Base-by-base conservation (phyloP, 768 basidiomycete species). In the Termitomyces sp. region DNA sequence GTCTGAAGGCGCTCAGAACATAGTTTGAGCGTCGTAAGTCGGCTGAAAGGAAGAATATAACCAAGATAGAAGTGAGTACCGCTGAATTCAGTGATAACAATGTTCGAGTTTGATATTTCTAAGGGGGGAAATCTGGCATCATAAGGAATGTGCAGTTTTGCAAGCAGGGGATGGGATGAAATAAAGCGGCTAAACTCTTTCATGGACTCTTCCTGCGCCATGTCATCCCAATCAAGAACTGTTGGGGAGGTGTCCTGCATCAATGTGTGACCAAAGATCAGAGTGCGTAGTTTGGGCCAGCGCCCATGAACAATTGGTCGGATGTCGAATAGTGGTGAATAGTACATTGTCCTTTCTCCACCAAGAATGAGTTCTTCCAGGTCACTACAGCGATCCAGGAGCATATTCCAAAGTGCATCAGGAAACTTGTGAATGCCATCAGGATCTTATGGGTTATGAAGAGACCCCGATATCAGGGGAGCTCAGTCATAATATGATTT, bases 401-500 rank as follows among this genome's bases (percentile, higher is more conserved):
- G 75, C 84, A 85, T 85, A 61, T 79, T 77, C 84, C 84, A 85
- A n/a, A 85, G 70, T 6, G 68, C 66, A 31, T 61, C 42, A 8
- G 70, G 70, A 37, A 71, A 59, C 15, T 36, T 53, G 20, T 61
- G 60, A 29, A 59, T 47, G 31, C 17, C 36, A 31, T 64, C 54
- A 45, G 57, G 62, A 42, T 58, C 50, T 62, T 63, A 40, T 10
- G 38, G 45, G 47, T 61, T 63, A 46, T 15, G 47, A 60, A 57
- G 37, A 45, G 42, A 31, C 43, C 25, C 1, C 34, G 49, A 15
- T 46, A 38, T 60, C 52, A 42, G 43, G 14, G 50, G 38, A 11
- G 40, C 40, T 55, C 20, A 9, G 42, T 42, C 42, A 46, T 54
- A 12, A 36, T 20, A 42, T 20, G 56, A 59, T n/a, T 38, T 11